Conservation (phyloP, 2,329 filamentous ascomycete genomes). For the Hymenoscyphus infarciens region DNA sequence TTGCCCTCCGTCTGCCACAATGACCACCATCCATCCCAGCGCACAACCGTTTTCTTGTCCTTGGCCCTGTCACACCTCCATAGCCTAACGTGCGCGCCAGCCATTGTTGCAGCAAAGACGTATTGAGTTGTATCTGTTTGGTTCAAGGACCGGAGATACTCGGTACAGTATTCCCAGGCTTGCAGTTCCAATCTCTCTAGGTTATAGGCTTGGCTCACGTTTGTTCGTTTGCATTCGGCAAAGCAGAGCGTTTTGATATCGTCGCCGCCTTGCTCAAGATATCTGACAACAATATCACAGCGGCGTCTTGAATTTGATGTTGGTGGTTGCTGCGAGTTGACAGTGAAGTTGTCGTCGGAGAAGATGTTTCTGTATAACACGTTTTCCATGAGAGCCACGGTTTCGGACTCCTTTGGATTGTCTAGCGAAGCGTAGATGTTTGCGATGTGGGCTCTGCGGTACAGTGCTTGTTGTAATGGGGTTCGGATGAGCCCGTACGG, state of each 20-base stretch:
- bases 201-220: no score
- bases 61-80: constrained; percentile 4
- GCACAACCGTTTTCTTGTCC: no score
- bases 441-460: constrained; percentile 22
- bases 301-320: constrained; percentile 1
- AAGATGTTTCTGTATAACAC: constrained; percentile 23
- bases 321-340: constrained; percentile 9
- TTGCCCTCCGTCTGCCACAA: no score
- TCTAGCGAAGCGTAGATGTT: constrained; percentile 26
- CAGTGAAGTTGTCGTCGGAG: constrained; percentile 23
- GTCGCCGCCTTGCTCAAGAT: constrained; percentile 6
- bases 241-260: constrained; percentile 20
- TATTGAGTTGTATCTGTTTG: background rate
- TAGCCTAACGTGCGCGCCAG: constrained; percentile 9
- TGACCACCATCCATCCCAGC: no score
- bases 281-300: constrained; percentile 12
- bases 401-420: constrained; percentile 12
- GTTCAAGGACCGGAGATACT: no score
- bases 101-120: constrained; percentile 8
- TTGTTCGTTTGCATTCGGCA: no score
- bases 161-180: no score
- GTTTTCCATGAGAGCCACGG: constrained; percentile 25
- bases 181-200: no score
- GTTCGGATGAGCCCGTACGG: constrained; percentile 13
- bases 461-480: constrained; percentile 11